phyloP scores from a whole-genome alignment of 2,329 filamentous ascomycete species.

The Stemphylium vesicarium region DNA sequence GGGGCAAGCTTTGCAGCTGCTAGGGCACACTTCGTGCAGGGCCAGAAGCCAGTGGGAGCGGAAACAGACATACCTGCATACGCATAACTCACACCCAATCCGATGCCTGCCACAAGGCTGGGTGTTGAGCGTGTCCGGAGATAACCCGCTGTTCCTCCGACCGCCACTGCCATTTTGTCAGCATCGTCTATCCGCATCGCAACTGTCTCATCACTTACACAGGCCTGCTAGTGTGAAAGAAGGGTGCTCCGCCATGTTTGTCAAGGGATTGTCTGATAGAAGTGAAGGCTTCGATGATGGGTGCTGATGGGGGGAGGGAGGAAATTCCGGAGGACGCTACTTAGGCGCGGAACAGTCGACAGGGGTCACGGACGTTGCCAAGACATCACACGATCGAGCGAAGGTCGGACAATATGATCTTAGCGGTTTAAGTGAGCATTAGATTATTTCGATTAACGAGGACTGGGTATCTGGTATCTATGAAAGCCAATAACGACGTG shows the following conservation, averaged over 20 bases:
- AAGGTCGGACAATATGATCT: not conserved
- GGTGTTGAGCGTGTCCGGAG: constrained; percentile 37
- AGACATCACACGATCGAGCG: constrained; percentile 1
- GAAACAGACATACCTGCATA: constrained; percentile 25
- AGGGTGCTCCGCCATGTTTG: constrained; percentile 37
- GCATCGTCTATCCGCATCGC: not conserved
- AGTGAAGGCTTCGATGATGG: not conserved
- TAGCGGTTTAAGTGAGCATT: not conserved
- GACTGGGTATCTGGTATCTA: constrained; percentile 1
- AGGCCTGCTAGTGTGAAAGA: constrained; percentile 40
- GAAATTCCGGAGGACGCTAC: not conserved
- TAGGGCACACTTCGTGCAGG: not conserved
- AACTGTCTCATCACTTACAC: constrained; percentile 18
- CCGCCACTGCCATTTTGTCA: constrained; percentile 26
- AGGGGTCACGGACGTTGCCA: not conserved
- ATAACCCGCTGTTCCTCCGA: constrained; percentile 38
- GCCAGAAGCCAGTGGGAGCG: not conserved
- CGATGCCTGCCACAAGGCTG: constrained; percentile 35
- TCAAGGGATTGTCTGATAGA: not conserved
- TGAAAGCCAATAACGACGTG: not conserved
- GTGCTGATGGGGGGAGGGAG: not conserved
- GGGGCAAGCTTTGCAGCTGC: too few relatives aligned
- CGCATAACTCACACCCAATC: constrained; percentile 34
- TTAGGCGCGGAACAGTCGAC: not conserved
- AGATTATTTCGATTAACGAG: not conserved